phyloP scores from a whole-genome alignment of 148 eudicot genomes.

The Persicaria maculosa region DNA sequence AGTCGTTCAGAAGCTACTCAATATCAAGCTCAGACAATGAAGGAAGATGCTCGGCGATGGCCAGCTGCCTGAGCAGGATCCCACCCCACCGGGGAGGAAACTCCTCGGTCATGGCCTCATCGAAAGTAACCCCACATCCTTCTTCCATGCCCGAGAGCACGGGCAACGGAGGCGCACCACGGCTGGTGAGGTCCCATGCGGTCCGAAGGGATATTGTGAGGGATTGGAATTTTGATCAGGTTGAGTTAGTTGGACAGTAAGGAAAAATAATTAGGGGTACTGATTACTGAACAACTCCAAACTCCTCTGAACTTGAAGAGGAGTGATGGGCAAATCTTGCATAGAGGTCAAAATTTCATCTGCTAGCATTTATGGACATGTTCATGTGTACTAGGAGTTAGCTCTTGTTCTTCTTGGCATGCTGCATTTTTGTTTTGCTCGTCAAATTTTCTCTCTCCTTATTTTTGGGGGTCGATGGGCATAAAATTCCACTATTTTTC shows the following conservation, averaged over 20 bases:
- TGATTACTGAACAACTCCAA: neutral
- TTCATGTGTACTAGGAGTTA: slow-evolving; percentile 3
- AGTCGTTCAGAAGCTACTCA: slow-evolving; percentile 81
- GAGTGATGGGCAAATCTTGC: neutral
- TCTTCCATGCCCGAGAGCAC: slow-evolving; percentile 22
- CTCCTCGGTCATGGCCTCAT: slow-evolving; percentile 36
- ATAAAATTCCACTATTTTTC: neutral
- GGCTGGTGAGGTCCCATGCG: slow-evolving; percentile 72
- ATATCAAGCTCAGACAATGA: slow-evolving; percentile 85
- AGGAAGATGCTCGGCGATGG: slow-evolving; percentile 68
- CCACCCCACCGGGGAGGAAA: slow-evolving; percentile 33
- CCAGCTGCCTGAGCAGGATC: slow-evolving; percentile 56
- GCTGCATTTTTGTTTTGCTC: slow-evolving; percentile 5
- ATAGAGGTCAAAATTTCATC: neutral
- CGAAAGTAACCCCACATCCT: slow-evolving; percentile 91
- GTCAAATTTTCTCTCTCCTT: neutral
- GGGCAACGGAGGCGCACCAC: slow-evolving; percentile 43
- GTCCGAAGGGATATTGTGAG: slow-evolving; percentile 73
- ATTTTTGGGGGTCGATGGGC: neutral
- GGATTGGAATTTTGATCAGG: slow-evolving; percentile 78
- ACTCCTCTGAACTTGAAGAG: neutral
- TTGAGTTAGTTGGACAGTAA: slow-evolving; percentile 23
- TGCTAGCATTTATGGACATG: slow-evolving; percentile 1
- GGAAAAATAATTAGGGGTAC: neutral
- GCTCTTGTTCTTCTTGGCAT: neutral